Evolutionary conservation across 257 asterid species (phyloP).

Genomic region (Sherardia arvensis): DNA sequence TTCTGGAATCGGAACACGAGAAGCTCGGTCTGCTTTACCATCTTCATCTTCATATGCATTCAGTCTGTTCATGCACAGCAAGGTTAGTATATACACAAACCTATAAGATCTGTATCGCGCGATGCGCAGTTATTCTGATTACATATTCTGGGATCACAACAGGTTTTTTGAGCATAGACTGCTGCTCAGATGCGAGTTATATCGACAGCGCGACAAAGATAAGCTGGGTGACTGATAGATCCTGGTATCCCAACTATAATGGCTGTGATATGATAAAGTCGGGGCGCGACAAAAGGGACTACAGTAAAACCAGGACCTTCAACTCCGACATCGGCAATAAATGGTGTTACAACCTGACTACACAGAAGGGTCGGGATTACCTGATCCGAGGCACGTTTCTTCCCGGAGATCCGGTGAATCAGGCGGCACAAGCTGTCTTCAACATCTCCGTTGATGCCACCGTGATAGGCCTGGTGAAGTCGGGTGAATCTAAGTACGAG

Average conservation of each 20-base stretch:
- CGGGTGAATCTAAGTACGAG: conserved; percentile 17
- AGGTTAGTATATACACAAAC: conserved; percentile 32
- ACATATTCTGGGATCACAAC: conserved; percentile 9
- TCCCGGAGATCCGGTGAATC: conserved; percentile 23
- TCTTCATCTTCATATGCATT: conserved; percentile 21
- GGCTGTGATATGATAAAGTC: conserved; percentile 30
- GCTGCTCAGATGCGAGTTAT: conserved; percentile 27
- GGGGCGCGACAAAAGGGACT: conserved; percentile 15
- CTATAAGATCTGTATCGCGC: not conserved
- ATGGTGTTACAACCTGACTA: conserved; percentile 45
- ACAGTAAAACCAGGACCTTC: conserved; percentile 29
- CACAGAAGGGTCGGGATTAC: conserved; percentile 31
- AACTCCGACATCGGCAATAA: conserved; percentile 25
- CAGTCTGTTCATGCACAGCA: conserved; percentile 38
- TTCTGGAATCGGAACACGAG: conserved; percentile 24
- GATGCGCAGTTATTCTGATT: not conserved
- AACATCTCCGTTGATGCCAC: conserved; percentile 35
- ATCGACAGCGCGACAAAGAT: conserved; percentile 23
- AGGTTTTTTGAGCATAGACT: conserved; percentile 43
- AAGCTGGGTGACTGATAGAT: conserved; percentile 30
- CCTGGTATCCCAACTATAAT: conserved; percentile 30
- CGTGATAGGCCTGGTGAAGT: conserved; percentile 28
- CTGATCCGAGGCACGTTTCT: conserved; percentile 45
- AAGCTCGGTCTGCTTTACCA: conserved; percentile 19
- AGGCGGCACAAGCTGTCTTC: conserved; percentile 21